phyloP scores from a whole-genome alignment of 106 monocot species.

The Dactylorhiza incarnata region DNA sequence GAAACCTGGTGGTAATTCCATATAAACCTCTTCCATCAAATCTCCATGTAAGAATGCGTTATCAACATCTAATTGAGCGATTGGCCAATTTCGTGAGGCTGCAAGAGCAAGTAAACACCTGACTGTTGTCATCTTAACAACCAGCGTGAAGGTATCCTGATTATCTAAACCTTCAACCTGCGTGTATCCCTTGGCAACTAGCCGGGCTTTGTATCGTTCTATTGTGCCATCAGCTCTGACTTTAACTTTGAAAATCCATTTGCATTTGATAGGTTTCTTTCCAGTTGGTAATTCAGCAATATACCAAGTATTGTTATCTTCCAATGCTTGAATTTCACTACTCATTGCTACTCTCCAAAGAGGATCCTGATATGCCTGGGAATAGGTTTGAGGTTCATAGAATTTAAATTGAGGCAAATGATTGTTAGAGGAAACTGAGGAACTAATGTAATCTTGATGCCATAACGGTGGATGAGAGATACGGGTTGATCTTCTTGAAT shows the following conservation, averaged over 20 bases:
- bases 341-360: background rate
- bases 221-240: background rate
- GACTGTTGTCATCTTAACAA: background rate
- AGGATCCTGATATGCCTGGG: background rate
- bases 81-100: background rate
- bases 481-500: too few relatives aligned
- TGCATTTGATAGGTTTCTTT: background rate
- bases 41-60: conserved; percentile 4
- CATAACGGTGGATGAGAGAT: too few relatives aligned
- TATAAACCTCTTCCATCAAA: background rate
- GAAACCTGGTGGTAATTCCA: conserved; percentile 4
- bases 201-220: background rate
- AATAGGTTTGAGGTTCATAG: too few relatives aligned
- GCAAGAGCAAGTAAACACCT: background rate
- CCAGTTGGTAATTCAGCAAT: background rate
- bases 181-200: background rate
- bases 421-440: too few relatives aligned
- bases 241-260: conserved; percentile 3
- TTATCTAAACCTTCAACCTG: background rate
- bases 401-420: too few relatives aligned
- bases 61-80: background rate
- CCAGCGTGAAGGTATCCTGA: background rate
- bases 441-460: too few relatives aligned
- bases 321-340: background rate
- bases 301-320: background rate